phyloP scores from a whole-genome alignment of 2,329 filamentous ascomycete species.

The Metarhizium anisopliae region DNA sequence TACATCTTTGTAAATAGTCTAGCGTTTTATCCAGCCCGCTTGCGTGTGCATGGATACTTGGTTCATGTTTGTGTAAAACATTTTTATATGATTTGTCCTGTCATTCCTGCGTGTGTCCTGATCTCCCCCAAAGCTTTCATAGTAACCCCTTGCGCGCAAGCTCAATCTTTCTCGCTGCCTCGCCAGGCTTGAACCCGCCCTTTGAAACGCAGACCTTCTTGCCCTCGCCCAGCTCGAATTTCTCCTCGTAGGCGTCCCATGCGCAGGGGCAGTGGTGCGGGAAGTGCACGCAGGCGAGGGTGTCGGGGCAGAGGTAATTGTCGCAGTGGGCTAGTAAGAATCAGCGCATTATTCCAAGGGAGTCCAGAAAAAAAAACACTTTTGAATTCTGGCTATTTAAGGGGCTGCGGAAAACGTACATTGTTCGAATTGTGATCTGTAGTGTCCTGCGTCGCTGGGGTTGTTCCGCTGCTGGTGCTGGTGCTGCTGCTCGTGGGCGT shows the following conservation, averaged over 20 bases:
- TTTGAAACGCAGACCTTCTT: conserved; percentile 65
- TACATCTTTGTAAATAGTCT: neutral
- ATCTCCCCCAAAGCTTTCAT: neutral
- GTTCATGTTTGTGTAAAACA: neutral
- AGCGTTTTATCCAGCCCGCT: neutral
- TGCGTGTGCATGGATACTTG: too few relatives aligned
- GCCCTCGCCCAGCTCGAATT: conserved; percentile 65
- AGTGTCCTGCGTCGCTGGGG: conserved; percentile 74
- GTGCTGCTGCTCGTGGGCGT: conserved; percentile 35
- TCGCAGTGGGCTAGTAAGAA: conserved; percentile 62
- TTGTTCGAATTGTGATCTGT: conserved; percentile 60
- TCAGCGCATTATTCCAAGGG: neutral
- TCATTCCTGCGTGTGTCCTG: neutral
- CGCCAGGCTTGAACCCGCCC: conserved; percentile 63
- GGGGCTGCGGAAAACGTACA: conserved; percentile 35
- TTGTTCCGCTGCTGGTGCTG: conserved; percentile 60
- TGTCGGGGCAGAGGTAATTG: conserved; percentile 91
- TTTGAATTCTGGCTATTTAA: too few relatives aligned
- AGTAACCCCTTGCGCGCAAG: conserved; percentile 70
- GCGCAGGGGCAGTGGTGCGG: conserved; percentile 95
- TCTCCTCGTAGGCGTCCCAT: conserved; percentile 68
- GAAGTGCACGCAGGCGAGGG: conserved; percentile 89
- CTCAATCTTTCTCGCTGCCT: conserved; percentile 68
- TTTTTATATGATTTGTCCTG: too few relatives aligned
- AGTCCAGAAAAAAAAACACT: neutral